Conservation (phyloP, 192 early-diverging fungal genomes). For the Umbelopsis ramanniana region DNA sequence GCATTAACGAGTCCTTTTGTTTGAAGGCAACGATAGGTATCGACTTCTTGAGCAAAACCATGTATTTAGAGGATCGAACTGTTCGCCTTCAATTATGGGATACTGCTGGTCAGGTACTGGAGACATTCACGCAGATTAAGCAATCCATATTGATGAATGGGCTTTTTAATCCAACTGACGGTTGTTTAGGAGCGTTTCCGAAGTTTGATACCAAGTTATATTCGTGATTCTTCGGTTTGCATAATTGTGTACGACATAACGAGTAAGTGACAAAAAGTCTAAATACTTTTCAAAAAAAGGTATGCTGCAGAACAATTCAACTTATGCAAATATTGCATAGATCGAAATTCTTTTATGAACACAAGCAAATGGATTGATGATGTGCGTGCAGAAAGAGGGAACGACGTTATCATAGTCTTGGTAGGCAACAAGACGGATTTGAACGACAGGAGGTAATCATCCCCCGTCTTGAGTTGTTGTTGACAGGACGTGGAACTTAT, state of each 20-base stretch:
- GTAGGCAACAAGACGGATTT: slow-evolving; percentile 99
- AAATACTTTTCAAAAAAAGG: neutral
- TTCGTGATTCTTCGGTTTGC: slow-evolving; percentile 96
- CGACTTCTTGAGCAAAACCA: slow-evolving; percentile 98
- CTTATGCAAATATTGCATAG: slow-evolving; percentile 40
- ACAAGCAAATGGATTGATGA: slow-evolving; percentile 98
- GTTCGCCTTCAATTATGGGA: slow-evolving; percentile 99
- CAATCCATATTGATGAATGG: no score
- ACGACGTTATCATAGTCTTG: slow-evolving; percentile 95
- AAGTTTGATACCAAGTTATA: slow-evolving; percentile 96
- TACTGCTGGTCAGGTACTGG: slow-evolving; percentile 87
- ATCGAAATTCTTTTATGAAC: slow-evolving; percentile 95
- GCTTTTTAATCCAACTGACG: neutral
- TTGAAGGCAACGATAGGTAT: slow-evolving; percentile 95
- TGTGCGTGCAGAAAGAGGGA: slow-evolving; percentile 94
- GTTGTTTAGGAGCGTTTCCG: slow-evolving; percentile 87
- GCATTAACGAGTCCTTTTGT: slow-evolving; percentile 19
- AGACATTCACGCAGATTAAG: neutral
- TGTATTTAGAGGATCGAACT: slow-evolving; percentile 98
- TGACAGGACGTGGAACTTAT: no score
- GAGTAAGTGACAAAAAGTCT: slow-evolving; percentile 55
- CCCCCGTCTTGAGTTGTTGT: neutral
- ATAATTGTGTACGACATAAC: slow-evolving; percentile 98
- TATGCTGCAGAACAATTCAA: no score
- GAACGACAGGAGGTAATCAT: slow-evolving; percentile 78